phyloP scores from a whole-genome alignment of 331 rosid genomes.

The Arachis monticola region DNA sequence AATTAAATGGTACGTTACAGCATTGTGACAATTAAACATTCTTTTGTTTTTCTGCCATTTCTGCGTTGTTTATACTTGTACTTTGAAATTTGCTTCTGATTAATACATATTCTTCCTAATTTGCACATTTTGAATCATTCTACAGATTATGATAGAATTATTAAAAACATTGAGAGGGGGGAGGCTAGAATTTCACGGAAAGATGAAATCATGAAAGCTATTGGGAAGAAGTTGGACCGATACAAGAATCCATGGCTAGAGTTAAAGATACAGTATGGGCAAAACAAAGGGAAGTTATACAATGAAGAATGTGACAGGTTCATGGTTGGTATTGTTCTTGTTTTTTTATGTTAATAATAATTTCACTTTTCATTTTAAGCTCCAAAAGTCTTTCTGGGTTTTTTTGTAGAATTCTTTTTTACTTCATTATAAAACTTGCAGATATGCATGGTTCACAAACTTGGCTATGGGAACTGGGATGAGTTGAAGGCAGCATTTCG shows the following conservation, averaged over 20 bases:
- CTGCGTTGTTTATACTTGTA: conserved; percentile 4
- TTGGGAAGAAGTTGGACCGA: conserved; percentile 96
- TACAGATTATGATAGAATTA: conserved; percentile 92
- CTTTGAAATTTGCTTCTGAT: conserved; percentile 22
- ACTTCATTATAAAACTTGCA: conserved; percentile 43
- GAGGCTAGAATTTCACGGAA: conserved; percentile 98
- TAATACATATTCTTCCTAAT: conserved; percentile 12
- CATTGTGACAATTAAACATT: conserved; percentile 10
- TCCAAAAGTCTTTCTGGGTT: conserved; percentile 6
- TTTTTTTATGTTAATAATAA: background rate
- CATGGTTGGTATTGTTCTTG: conserved; percentile 62
- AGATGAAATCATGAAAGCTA: conserved; percentile 98
- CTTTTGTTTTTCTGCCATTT: conserved; percentile 12
- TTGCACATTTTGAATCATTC: conserved; percentile 34
- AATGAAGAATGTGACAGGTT: conserved; percentile 99
- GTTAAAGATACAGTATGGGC: conserved; percentile 93
- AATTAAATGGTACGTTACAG: conserved; percentile 76
- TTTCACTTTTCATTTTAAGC: background rate
- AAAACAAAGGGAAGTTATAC: conserved; percentile 97
- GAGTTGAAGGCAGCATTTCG: conserved; percentile 98
- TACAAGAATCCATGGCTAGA: conserved; percentile 99
- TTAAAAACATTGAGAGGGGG: conserved; percentile 97
- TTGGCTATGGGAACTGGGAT: conserved; percentile 99
- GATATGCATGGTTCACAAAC: conserved; percentile 99
- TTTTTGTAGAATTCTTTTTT: background rate